Percentiles rank a stretch among this genome's conserved stretches.
These are phyloP conservation scores for Quercus engelmannii DNA, from an alignment of 306 rosid genomes.

Conservation along the genomic window DNA sequence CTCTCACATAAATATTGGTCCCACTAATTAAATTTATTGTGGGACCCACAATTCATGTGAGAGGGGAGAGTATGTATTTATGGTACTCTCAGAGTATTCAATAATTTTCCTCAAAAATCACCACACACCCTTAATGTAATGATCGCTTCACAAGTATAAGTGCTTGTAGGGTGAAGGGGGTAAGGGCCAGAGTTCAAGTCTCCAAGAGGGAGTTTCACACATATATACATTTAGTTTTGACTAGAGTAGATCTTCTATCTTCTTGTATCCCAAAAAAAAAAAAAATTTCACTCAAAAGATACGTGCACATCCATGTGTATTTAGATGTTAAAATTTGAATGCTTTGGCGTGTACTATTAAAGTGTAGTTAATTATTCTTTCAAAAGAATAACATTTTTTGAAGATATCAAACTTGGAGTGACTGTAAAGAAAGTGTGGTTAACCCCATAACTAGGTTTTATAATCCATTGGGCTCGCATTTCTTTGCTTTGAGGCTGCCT, in stretches of 20 bases:
- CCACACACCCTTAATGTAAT: too few relatives aligned
- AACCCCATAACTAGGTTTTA: not conserved
- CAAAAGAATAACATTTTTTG: not conserved
- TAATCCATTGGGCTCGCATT: not conserved
- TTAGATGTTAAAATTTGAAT: not conserved
- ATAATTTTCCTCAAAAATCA: too few relatives aligned
- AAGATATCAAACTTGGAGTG: not conserved
- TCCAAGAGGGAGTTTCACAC: rapidly evolving
- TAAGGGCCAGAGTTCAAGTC: rapidly evolving
- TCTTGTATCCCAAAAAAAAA: too few relatives aligned
- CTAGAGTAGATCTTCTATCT: too few relatives aligned
- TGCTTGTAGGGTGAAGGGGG: too few relatives aligned
- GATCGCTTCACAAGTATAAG: too few relatives aligned
- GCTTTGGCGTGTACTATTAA: not conserved
- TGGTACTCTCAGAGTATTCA: too few relatives aligned
- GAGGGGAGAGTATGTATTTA: too few relatives aligned
- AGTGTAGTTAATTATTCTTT: not conserved
- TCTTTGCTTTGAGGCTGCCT: not conserved
- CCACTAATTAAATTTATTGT: too few relatives aligned
- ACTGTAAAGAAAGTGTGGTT: not conserved
- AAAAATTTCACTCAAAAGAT: too few relatives aligned
- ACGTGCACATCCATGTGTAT: not conserved
- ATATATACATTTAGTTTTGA: too few relatives aligned
- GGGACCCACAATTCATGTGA: too few relatives aligned
- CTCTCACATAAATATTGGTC: rapidly evolving